A percentile compares a stretch with the other conserved stretches of the same genome.
Conservation (phyloP, 352 stramenopile species). For the Phytophthora multivora region DNA sequence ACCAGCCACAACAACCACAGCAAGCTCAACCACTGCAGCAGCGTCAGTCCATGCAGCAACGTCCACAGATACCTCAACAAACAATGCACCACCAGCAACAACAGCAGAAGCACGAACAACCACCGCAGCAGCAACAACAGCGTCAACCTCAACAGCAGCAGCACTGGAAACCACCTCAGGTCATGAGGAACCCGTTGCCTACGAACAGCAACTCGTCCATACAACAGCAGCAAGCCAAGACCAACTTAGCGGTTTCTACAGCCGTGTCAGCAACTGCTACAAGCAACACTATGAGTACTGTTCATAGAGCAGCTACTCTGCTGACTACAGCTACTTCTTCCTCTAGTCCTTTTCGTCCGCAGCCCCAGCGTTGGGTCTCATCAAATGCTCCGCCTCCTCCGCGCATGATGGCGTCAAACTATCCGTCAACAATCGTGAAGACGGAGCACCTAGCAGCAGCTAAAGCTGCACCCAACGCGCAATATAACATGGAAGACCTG, state of each 20-base stretch:
- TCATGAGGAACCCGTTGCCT: conserved; percentile 20
- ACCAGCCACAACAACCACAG: conserved; percentile 1
- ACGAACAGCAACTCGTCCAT: conserved; percentile 13
- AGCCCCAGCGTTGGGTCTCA: conserved; percentile 29
- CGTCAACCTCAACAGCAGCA: conserved; percentile 30
- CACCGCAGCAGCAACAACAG: conserved; percentile 8
- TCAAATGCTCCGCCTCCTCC: conserved; percentile 55
- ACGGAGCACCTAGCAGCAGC: conserved; percentile 14
- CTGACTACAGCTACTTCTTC: conserved; percentile 8
- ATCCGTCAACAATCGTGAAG: conserved; percentile 31
- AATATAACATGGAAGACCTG: conserved; percentile 80
- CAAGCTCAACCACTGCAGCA: conserved; percentile 8
- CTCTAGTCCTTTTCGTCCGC: conserved; percentile 24
- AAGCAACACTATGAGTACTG: conserved; percentile 18
- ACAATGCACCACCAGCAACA: conserved; percentile 11
- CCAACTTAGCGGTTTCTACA: conserved; percentile 1
- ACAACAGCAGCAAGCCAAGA: conserved; percentile 22
- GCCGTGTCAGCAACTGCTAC: conserved; percentile 27
- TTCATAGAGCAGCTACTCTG: not conserved
- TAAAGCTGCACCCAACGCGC: conserved; percentile 28
- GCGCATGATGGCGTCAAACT: conserved; percentile 37
- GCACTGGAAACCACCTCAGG: conserved; percentile 38
- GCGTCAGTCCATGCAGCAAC: conserved; percentile 2
- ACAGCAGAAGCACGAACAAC: no score
- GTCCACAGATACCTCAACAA: conserved; percentile 8